Percentiles rank a stretch among this genome's conserved stretches.
Conservation (phyloP, 2,329 filamentous ascomycete genomes). For the Microdochium paspali region DNA sequence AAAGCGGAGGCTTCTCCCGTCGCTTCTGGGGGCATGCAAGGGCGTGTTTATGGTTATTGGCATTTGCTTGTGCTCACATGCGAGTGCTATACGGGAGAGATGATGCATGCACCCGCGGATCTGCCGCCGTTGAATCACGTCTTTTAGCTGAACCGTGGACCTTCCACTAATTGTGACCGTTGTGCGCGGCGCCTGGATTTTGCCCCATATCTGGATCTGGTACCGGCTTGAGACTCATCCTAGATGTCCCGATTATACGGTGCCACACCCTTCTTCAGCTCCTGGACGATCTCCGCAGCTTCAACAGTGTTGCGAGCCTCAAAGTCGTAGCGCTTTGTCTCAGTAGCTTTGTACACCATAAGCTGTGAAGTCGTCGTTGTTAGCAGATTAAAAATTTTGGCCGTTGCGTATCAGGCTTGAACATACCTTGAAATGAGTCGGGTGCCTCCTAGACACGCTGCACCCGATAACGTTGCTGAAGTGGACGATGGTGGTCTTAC, state of each 20-base stretch:
- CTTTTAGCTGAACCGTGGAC: too few relatives aligned
- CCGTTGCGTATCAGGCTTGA: too few relatives aligned
- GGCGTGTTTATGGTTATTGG: too few relatives aligned
- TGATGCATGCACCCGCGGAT: too few relatives aligned
- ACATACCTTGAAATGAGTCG: constrained; percentile 67
- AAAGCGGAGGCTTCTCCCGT: too few relatives aligned
- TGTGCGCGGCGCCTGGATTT: too few relatives aligned
- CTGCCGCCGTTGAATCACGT: too few relatives aligned
- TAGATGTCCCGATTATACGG: constrained; percentile 37
- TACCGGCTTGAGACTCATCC: neutral
- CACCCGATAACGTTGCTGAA: constrained; percentile 76
- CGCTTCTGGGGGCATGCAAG: too few relatives aligned
- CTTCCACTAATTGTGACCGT: too few relatives aligned
- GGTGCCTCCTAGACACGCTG: constrained; percentile 72
- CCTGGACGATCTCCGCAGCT: constrained; percentile 68
- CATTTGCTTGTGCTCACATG: too few relatives aligned
- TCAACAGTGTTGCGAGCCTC: constrained; percentile 65
- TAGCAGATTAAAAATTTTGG: constrained; percentile 1
- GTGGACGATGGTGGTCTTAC: constrained; percentile 72
- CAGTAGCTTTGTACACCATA: constrained; percentile 64
- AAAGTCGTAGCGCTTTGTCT: constrained; percentile 78
- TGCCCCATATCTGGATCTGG: too few relatives aligned
- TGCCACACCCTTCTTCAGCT: constrained; percentile 68
- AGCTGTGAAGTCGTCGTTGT: constrained; percentile 29
- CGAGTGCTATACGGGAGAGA: too few relatives aligned